Base-by-base conservation (phyloP, 257 asterid species). In the Nicotiana paniculata region DNA sequence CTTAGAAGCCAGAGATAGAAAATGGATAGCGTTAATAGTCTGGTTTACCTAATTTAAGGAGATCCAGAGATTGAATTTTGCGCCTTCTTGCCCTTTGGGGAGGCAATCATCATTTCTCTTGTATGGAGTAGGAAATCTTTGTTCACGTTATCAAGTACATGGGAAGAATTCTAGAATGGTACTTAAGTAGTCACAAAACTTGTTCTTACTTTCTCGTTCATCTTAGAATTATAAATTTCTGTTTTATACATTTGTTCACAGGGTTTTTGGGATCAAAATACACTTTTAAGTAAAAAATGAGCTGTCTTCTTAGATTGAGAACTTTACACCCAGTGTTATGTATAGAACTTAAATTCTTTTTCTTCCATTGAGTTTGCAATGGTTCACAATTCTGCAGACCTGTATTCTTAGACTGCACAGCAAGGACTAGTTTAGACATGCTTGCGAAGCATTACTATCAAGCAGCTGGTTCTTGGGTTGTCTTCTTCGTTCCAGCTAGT, bases 341-440 rank as follows among this genome's bases (percentile, higher is more conserved):
- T 46, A 26, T 74, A 48, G 79, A 13, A 24, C 46, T 75, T 54
- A 1, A 48, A 15, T 16, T 51, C 13, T 15, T 51, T 69, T 43
- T 28, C 64, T 35, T 75, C 57, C 64, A 26, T 75, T 75, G 10
- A 75, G 61, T 53, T 75, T 51, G 26, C 46, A 51, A 26, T 75
- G 64, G 28, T 75, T 75, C 46, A 43, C 51, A 77, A 77, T 88
- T 81, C 66, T 82, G 82, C 97, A 95, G 99, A 83, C 99, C 99
- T 10, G 97, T 89, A 82, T 86, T 77, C 87, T 77, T 95, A 72
- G 97, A 95, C 85, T 95, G 99, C 94, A 92, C 97, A 24, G 98
- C 98, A 80, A 92, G 97, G 90, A 95, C 99, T 66, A 91, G 95
- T 85, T 84, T 95, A 85, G 98, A 95, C 84, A 93, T 93, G 97